A percentile compares a stretch with the other conserved stretches of the same genome.
Conservation (phyloP, 345 rosid species). For the Mangifera indica region DNA sequence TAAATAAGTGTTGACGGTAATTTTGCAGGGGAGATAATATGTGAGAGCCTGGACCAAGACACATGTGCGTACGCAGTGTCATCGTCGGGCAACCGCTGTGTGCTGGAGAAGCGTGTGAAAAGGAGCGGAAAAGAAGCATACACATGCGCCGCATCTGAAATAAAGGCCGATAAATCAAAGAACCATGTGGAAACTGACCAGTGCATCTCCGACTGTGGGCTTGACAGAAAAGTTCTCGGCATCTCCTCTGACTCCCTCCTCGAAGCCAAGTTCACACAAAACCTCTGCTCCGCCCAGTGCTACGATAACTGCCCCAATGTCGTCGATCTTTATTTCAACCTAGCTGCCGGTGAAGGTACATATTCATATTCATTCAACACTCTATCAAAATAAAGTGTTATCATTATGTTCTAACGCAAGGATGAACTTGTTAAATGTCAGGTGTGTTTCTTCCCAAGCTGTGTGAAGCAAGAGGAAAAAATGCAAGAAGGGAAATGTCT, state of each 20-base stretch:
- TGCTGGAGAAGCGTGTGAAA: constrained; percentile 60
- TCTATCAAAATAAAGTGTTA: no score
- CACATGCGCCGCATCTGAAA: constrained; percentile 64
- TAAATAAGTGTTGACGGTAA: no score
- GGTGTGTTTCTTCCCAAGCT: constrained; percentile 79
- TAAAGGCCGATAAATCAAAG: constrained; percentile 58
- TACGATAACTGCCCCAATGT: constrained; percentile 69
- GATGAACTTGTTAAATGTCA: constrained; percentile 8
- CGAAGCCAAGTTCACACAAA: constrained; percentile 52
- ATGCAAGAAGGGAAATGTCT: constrained; percentile 52
- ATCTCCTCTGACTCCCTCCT: constrained; percentile 84
- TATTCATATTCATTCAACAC: no score
- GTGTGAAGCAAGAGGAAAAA: constrained; percentile 54
- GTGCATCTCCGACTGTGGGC: constrained; percentile 68
- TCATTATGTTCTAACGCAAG: no score
- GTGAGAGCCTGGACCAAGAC: constrained; percentile 56
- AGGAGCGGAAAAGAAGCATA: constrained; percentile 58
- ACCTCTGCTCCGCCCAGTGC: constrained; percentile 77
- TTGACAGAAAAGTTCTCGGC: constrained; percentile 71
- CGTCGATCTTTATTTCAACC: constrained; percentile 81
- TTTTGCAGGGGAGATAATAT: constrained; percentile 44
- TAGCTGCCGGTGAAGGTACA: constrained; percentile 92
- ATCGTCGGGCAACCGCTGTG: constrained; percentile 70
- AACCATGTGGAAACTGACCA: constrained; percentile 66
- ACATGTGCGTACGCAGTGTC: constrained; percentile 75